Evolutionary conservation across 2,329 filamentous ascomycete genomes (phyloP).

Genomic region (Seiridium cupressi): DNA sequence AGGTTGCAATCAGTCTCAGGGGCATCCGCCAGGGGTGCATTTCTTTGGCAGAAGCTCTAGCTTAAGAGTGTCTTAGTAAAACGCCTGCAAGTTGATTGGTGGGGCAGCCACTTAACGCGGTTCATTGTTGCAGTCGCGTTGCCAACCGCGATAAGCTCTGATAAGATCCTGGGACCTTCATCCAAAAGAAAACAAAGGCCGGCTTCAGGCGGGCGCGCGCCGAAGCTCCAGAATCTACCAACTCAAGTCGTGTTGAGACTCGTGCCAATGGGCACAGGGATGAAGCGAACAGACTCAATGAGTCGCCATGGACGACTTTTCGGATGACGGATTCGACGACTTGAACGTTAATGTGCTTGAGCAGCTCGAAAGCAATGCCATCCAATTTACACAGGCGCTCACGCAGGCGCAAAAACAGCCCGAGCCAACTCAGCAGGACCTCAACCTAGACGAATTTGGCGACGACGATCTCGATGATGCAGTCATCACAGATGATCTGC

Average conservation of each 20-base stretch:
- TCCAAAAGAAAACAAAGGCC: neutral
- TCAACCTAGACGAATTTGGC: constrained; percentile 45
- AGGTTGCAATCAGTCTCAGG: too few species aligned
- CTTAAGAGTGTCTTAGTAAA: too few species aligned
- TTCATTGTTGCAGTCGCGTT: neutral
- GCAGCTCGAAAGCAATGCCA: constrained; percentile 63
- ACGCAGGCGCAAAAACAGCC: constrained; percentile 18
- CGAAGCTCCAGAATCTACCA: too few species aligned
- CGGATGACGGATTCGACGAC: constrained; percentile 62
- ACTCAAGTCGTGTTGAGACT: neutral
- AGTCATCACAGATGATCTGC: constrained; percentile 48
- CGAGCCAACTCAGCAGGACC: constrained; percentile 21
- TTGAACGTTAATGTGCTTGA: constrained; percentile 56
- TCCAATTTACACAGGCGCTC: constrained; percentile 56
- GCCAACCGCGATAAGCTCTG: neutral
- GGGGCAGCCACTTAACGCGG: neutral
- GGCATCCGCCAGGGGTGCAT: neutral
- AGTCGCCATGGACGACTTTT: constrained; percentile 50
- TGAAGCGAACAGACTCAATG: neutral
- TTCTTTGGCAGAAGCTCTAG: neutral
- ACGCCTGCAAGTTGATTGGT: neutral
- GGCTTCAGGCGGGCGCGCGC: neutral
- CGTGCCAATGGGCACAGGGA: neutral
- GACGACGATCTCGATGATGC: constrained; percentile 59
- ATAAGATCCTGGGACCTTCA: neutral